A percentile compares a stretch with the other conserved stretches of the same genome.
phyloP scores from a whole-genome alignment of 768 basidiomycete species.

The Astraeus odoratus region DNA sequence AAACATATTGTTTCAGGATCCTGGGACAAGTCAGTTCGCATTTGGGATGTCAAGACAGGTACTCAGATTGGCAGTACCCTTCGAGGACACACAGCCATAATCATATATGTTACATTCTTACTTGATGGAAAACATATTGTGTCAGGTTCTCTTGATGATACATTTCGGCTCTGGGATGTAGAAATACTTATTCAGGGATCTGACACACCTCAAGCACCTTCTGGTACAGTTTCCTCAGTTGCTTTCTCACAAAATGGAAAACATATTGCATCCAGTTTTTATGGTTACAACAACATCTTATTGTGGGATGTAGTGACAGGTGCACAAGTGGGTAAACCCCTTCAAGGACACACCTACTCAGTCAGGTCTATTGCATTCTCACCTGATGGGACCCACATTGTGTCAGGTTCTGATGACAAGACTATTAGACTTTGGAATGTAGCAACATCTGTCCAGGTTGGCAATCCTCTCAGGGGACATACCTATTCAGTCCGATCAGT shows the following conservation, averaged over 20 bases:
- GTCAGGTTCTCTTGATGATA: too few species aligned
- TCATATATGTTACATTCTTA: not conserved
- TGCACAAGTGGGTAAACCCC: not conserved
- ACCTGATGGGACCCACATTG: not conserved
- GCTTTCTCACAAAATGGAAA: not conserved
- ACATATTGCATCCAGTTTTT: not conserved
- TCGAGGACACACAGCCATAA: conserved; percentile 17
- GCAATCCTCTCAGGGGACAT: not conserved
- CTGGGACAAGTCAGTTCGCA: conserved; percentile 20
- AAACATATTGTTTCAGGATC: too few species aligned
- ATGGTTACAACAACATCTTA: not conserved
- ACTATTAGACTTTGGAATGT: conserved; percentile 1
- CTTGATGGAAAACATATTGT: not conserved
- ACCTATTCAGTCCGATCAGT: not conserved
- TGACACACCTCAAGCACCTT: not conserved
- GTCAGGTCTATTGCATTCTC: not conserved
- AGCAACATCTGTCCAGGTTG: not conserved
- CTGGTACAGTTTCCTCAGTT: not conserved
- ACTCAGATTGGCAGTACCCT: conserved; percentile 7
- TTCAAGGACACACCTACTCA: not conserved
- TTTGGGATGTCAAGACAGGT: conserved; percentile 13
- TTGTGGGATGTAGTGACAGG: not conserved
- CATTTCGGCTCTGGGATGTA: not conserved
- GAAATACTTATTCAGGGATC: not conserved
- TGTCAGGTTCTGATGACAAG: conserved; percentile 1